Base-by-base conservation (phyloP, 768 basidiomycete species). In the Lactarius pseudohatsudake region DNA sequence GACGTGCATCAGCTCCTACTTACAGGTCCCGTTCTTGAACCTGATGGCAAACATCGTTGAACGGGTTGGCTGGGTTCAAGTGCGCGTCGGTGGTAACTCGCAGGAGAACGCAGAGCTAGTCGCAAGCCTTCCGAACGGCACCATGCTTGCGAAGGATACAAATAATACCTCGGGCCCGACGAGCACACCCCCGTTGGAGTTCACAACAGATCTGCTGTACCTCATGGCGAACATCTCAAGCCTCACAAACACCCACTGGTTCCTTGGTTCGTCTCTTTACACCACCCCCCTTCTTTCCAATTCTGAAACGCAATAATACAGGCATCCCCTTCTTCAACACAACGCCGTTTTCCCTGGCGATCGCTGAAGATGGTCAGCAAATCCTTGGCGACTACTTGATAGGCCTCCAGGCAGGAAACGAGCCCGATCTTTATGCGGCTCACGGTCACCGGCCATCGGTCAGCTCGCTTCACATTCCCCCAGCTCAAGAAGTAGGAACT, bases 1-100 rank as follows among this genome's bases (percentile, higher is more conserved):
- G 22, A 38, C 58, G 1, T 26, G 18, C 40, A 20, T 28, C 54
- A 87, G 86, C 53, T 77, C 85, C 3, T 77, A 79, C 32, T 70
- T 86, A 22, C 80, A 83, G 59, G 82, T 88, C 50, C 81, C 86
- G 0, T 91, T 93, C 77, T 81, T 93, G 16, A 94, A 94, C 73
- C 80, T 92, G 26, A 84, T 94, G 81, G 80, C 85, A 9, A 89
- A 90, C 67, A 77, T 94, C 9, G 79, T 79, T 43, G 80, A 85
- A 70, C 82, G 92, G 30, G 83, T 84, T 1, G 90, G 91, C 2
- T 72, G 76, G 1, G 84, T 90, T 13, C 76, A 81, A 15, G 75
- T 92, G 20, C 85, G 91, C 57, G 80, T 93, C 0, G 91, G 92
- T 36, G 91, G 91, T 43, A 94, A 93, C 75, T 87, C 88, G 0